Conservation (phyloP, 1,284 basidiomycete genomes). For the Malassezia sympodialis region DNA sequence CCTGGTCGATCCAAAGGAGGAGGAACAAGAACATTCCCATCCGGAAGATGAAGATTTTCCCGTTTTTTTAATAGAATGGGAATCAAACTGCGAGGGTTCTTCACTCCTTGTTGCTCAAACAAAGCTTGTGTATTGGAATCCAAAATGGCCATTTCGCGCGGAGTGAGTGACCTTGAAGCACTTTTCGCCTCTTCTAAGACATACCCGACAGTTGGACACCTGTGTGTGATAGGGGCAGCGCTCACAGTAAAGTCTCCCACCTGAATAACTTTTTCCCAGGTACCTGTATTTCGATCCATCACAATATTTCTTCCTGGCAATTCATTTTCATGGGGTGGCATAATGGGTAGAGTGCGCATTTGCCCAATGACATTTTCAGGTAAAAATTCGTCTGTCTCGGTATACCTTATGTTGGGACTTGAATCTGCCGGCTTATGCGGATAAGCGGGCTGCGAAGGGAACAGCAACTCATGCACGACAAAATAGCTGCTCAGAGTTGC, state of each 20-base stretch:
- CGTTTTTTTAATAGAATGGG: slow-evolving; percentile 24
- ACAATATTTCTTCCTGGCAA: slow-evolving; percentile 29
- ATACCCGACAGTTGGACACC: slow-evolving; percentile 41
- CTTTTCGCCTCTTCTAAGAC: slow-evolving; percentile 31
- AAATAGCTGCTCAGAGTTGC: slow-evolving; percentile 33
- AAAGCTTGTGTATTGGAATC: slow-evolving; percentile 31
- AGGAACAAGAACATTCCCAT: slow-evolving; percentile 32
- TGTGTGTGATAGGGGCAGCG: slow-evolving; percentile 42
- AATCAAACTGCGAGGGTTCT: slow-evolving; percentile 35
- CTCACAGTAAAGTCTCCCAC: slow-evolving; percentile 26
- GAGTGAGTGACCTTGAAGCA: slow-evolving; percentile 22
- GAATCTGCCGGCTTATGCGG: slow-evolving; percentile 1
- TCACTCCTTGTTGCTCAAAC: slow-evolving; percentile 27
- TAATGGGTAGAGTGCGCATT: slow-evolving; percentile 22
- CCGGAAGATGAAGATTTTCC: slow-evolving; percentile 28
- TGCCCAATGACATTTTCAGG: slow-evolving; percentile 16
- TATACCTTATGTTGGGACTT: background rate
- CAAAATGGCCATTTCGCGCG: slow-evolving; percentile 23
- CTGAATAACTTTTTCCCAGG: slow-evolving; percentile 30
- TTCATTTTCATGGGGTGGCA: slow-evolving; percentile 38
- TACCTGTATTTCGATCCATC: slow-evolving; percentile 25
- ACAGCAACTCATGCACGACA: slow-evolving; percentile 43
- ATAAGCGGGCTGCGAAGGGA: slow-evolving; percentile 25
- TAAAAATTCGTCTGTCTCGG: slow-evolving; percentile 11
- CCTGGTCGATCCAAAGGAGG: slow-evolving; percentile 33